Evolutionary conservation across 371 early-diverging fungal genomes (phyloP).

Genomic region (Nematocida sp.): DNA sequence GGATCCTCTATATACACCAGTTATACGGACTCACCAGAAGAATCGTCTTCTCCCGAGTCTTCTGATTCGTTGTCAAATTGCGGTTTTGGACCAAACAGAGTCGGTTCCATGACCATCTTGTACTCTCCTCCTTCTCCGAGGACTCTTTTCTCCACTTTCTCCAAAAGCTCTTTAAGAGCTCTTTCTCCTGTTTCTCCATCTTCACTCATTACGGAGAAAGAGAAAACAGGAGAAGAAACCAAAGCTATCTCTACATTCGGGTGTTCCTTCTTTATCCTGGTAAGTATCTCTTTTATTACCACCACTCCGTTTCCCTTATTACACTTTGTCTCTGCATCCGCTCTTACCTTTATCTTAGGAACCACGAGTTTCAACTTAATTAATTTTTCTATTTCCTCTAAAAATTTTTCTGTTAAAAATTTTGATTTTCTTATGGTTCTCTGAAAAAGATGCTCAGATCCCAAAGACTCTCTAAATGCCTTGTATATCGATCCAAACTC

Average conservation of each 20-base stretch:
- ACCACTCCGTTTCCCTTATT: conserved; percentile 89
- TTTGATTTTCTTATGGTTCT: conserved; percentile 39
- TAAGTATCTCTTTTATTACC: conserved; percentile 83
- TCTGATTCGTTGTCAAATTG: conserved; percentile 48
- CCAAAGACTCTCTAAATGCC: conserved; percentile 74
- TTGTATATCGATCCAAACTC: conserved; percentile 93
- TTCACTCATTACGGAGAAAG: conserved; percentile 54
- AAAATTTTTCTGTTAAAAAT: conserved; percentile 42
- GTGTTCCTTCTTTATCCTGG: conserved; percentile 78
- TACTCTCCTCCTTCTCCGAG: conserved; percentile 33
- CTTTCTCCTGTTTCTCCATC: conserved; percentile 60
- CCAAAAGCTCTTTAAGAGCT: conserved; percentile 28
- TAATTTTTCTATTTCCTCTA: conserved; percentile 43
- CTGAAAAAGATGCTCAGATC: conserved; percentile 55
- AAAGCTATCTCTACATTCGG: conserved; percentile 56
- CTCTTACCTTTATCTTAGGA: conserved; percentile 59
- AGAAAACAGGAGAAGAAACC: conserved; percentile 64
- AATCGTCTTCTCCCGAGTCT: conserved; percentile 2
- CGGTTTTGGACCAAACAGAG: conserved; percentile 45
- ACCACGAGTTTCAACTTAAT: conserved; percentile 61
- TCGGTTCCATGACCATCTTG: conserved; percentile 27
- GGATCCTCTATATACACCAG: too few species aligned
- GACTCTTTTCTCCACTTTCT: conserved; percentile 35
- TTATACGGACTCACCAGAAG: too few species aligned
- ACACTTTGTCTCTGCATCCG: conserved; percentile 89